Evolutionary conservation across 2,329 filamentous ascomycete species (phyloP).

Genomic region (Fusarium denticulatum): DNA sequence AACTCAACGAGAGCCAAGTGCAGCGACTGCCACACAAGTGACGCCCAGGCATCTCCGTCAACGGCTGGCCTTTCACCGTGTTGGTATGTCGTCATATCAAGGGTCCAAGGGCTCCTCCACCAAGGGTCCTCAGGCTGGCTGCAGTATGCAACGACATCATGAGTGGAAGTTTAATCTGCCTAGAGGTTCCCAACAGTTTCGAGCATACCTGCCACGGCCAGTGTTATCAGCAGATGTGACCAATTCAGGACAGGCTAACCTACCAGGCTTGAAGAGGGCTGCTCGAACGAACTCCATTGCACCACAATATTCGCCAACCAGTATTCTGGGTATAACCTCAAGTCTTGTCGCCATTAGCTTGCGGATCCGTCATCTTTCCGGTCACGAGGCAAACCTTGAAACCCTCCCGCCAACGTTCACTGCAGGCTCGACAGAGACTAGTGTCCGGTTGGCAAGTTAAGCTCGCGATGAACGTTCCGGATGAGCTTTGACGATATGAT

Average conservation of each 20-base stretch:
- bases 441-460: not conserved
- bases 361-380: slow-evolving; percentile 4
- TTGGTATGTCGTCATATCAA: slow-evolving; percentile 10
- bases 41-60: not conserved
- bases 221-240: not conserved
- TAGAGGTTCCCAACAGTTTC: not conserved
- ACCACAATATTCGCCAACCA: not conserved
- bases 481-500: not conserved
- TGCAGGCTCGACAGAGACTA: not conserved
- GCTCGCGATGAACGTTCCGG: not conserved
- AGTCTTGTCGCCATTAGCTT: not conserved
- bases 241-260: not conserved
- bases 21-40: no score
- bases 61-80: not conserved
- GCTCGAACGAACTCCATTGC: not conserved
- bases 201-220: not conserved
- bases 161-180: not conserved
- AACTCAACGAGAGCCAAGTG: not conserved
- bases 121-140: not conserved
- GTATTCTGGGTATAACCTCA: not conserved
- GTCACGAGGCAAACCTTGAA: slow-evolving; percentile 1
- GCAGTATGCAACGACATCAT: not conserved
- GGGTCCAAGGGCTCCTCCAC: not conserved
- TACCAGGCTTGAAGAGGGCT: not conserved
- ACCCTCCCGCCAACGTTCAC: not conserved